Evolutionary conservation across 2,329 filamentous ascomycete genomes (phyloP), one percentile per base, ranked within the genome.

Genomic region (Exophiala viscosa): DNA sequence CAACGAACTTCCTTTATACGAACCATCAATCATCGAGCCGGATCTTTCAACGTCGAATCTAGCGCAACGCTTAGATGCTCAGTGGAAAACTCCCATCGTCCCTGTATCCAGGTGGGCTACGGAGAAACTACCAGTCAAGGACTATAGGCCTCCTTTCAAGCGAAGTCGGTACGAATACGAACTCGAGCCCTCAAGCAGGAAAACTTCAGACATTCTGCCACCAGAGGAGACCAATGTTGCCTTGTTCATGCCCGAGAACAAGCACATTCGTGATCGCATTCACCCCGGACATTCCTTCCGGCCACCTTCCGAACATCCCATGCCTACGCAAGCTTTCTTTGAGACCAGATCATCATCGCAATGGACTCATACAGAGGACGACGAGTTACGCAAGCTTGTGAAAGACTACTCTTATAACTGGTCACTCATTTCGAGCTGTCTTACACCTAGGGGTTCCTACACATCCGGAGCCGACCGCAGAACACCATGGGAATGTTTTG

Each of bases 401-500:
- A 87, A 90, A 62, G 90, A 97, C 58, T 95, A 93, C 65, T 90
- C 90, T 0, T 97, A 96, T 74, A 99, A 99, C 64, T 99, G 93
- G 93, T 95, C 90, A 2, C 77, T 99, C 4, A 96, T 97, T 48
- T 88, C 91, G 1, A 88, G 83, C 62, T 85, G 92, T 54, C 75
- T 97, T 48, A 80, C 83, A 1, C 80, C 86, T 13, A 83, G 83
- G 47, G 95, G 90, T 0, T 68, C 84, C 11, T 95, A 90, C 65
- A 80, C 84, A n/a, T 92, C 91, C 15, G 90, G 89, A 1, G 84
- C 90, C 9, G 92, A 97, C 67, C 82, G 93, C 57, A 83, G 93
- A 43, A 97, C 92, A 2, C 90, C 92, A 0, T 99, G 93, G 93
- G 93, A 99, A 72, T 99, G 93, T 67, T 99, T 99, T 64, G 93